Base-by-base conservation (phyloP, 345 rosid species). In the Pugionium cornutum region DNA sequence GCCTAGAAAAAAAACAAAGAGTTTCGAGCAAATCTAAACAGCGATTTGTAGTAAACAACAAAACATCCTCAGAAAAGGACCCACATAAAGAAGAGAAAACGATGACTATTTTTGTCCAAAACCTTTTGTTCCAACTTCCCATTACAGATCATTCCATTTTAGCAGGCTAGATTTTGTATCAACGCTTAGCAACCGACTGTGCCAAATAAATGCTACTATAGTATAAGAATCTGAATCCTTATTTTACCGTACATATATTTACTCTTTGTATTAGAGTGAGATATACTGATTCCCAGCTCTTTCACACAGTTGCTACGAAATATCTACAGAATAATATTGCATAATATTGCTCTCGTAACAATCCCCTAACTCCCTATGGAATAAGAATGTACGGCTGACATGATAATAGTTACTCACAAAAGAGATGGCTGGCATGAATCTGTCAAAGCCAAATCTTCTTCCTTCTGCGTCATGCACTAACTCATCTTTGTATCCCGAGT, bases 401-500 rank as follows among this genome's bases (percentile, higher is more conserved):
- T n/a, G n/a, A n/a, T n/a, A n/a, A n/a, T n/a, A 39, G 9, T 18
- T 29, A 37, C 53, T 55, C 41, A 39, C 37, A 34, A 35, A 35
- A 46, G 39, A 6, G 42, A 7, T 59, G 53, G 53, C 67, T 59
- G 32, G 34, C 45, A 61, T 11, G 53, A 45, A 33, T 42, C 60
- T 51, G 60, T 26, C 46, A 32, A 28, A 51, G 46, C 54, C 9
- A 6, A 35, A 30, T 44, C 28, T 36, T 36, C 37, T 30, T 62
- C 30, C 55, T 70, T 62, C 35, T 36, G 56, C 55, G 40, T 53
- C 61, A 52, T 68, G 59, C 42, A 50, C 57, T 47, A 34, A 18
- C 9, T 46, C 47, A 57, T 50, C 50, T 68, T 51, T 58, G 51
- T 31, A 68, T 61, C 53, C 67, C 36, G 68, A 35, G 0, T 59